Evolutionary conservation across 2,329 filamentous ascomycete species (phyloP), one percentile per base, ranked within the genome.

Genomic region (Talaromyces sp.): DNA sequence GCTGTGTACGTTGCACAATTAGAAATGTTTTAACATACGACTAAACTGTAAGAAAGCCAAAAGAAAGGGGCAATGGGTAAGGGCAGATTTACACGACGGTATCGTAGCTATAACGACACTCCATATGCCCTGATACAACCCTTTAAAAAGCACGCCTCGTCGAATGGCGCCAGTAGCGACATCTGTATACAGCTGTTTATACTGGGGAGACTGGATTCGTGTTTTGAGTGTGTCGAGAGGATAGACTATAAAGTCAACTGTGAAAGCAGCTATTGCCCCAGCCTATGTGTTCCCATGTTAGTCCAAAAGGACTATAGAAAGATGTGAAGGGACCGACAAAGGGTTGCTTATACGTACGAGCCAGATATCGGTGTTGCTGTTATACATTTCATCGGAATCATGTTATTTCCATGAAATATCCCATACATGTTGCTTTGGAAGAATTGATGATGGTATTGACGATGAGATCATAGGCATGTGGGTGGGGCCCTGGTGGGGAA

Each of bases 221-320:
- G 92, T 96, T 73, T 96, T 96, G 68, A 96, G 80, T 0, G 92
- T 97, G 72, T 96, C 93, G 17, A 96, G 81, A 0, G 92, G 93
- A 69, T 95, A 96, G 38, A 96, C 85, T 17, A 96, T 80, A 55
- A 96, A 80, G 73, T 96, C 91, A 60, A 96, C 89, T 1, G 89
- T 88, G 71, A 96, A 91, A 27, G 91, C 93, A 64, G 92, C 92
- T 58, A 89, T 83, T 58, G 91, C 91, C 59, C 92, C 92, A 53
- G 92, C 91, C 90, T 95, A 54, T 59, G 17, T 21, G 41, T 43
- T 46, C 5, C 5, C 32, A 11, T 46, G 21, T 46, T 46, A 46
- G 43, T 10, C n/a, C 43, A 46, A 24, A 38, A 46, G 21, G 9
- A 21, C 9, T 5, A 46, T 5, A 43, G 7, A n/a, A 24, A 46